phyloP scores from a whole-genome alignment of 441 rosid species.

The Cnidoscolus chayamansa region DNA sequence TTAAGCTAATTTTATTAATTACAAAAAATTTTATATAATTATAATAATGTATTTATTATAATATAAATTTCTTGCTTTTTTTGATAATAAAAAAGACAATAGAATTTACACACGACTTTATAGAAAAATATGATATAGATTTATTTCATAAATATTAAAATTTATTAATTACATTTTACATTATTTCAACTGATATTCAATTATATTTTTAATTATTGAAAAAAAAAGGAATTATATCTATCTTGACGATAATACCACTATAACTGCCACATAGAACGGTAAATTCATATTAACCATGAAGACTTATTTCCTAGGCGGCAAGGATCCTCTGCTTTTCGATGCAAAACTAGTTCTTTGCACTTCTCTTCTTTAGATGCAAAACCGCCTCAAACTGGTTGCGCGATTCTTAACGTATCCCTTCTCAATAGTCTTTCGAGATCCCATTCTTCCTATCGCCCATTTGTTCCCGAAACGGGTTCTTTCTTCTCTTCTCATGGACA shows the following conservation, averaged over 20 bases:
- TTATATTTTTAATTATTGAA: too few species aligned
- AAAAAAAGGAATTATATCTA: too few species aligned
- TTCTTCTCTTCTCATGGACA: conserved; percentile 17
- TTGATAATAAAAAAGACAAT: too few species aligned
- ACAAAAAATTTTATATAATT: too few species aligned
- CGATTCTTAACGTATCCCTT: conserved; percentile 58
- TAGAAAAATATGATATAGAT: too few species aligned
- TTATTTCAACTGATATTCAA: too few species aligned
- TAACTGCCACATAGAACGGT: not conserved
- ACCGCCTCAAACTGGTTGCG: conserved; percentile 25
- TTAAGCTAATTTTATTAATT: too few species aligned
- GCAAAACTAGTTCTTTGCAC: conserved; percentile 20
- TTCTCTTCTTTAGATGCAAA: conserved; percentile 34
- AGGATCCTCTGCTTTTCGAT: conserved; percentile 32
- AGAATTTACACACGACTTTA: too few species aligned
- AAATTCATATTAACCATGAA: not conserved
- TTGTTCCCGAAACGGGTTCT: conserved; percentile 11
- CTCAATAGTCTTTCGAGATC: conserved; percentile 41
- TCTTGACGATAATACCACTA: not conserved
- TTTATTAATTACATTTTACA: too few species aligned
- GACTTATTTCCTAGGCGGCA: not conserved
- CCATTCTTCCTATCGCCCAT: conserved; percentile 23
- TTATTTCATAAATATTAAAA: too few species aligned
- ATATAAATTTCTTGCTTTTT: too few species aligned
- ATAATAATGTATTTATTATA: too few species aligned